These are phyloP conservation scores for Podila epicladia DNA, from an alignment of 192 early-diverging fungal genomes.

Conservation along the genomic window DNA sequence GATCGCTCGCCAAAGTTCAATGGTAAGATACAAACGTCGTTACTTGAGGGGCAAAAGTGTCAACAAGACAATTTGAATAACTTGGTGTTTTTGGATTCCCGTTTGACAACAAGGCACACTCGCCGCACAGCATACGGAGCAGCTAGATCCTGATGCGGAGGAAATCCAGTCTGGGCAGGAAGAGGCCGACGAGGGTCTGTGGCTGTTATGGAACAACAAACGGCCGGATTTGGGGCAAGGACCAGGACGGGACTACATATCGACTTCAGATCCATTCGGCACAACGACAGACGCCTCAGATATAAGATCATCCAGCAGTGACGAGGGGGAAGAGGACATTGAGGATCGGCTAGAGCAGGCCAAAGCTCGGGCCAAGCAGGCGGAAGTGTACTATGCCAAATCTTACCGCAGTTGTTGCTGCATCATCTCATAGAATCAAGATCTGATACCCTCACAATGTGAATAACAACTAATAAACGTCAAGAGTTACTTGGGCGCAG, in stretches of 20 bases:
- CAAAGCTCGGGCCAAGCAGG: constrained; percentile 38
- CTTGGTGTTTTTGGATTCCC: not conserved
- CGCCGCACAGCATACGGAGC: not conserved
- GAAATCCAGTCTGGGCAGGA: constrained; percentile 35
- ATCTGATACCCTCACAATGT: not conserved
- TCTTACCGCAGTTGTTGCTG: constrained; percentile 23
- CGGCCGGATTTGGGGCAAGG: not conserved
- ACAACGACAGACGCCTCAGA: not conserved
- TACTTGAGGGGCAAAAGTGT: too few relatives aligned
- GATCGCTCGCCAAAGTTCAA: not conserved
- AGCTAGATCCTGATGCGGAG: constrained; percentile 23
- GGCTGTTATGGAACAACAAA: constrained; percentile 34
- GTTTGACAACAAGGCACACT: not conserved
- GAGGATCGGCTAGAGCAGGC: constrained; percentile 29
- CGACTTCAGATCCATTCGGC: not conserved
- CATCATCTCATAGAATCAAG: constrained; percentile 12
- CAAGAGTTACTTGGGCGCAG: too few relatives aligned
- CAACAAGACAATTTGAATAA: too few relatives aligned
- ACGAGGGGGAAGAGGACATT: constrained; percentile 3
- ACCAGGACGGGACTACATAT: not conserved
- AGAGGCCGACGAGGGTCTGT: constrained; percentile 46
- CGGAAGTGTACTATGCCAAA: constrained; percentile 20
- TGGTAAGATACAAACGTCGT: not conserved
- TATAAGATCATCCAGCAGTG: not conserved
- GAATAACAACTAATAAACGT: too few relatives aligned